Conservation (phyloP, 2,329 filamentous ascomycete species). For the Fusarium fracticaudum region DNA sequence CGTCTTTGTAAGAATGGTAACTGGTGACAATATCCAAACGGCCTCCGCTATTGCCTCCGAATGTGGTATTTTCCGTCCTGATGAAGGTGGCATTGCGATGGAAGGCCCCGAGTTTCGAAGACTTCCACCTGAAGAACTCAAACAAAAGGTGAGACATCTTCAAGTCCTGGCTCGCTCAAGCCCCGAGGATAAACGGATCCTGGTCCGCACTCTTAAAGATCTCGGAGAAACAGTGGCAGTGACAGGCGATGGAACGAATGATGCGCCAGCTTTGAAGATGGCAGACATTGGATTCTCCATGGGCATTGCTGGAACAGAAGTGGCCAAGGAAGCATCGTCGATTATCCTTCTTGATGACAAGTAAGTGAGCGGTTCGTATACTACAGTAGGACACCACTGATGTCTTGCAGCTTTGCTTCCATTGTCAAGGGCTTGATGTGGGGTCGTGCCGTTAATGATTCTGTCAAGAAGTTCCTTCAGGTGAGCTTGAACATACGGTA, state of each 20-base stretch:
- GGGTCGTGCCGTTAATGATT: constrained; percentile 71
- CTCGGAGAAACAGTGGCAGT: constrained; percentile 68
- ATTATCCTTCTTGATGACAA: constrained; percentile 72
- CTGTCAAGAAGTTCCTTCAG: constrained; percentile 72
- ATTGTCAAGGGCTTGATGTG: constrained; percentile 70
- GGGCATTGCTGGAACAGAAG: constrained; percentile 72
- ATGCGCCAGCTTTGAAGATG: constrained; percentile 67
- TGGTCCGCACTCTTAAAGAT: constrained; percentile 70
- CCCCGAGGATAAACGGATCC: constrained; percentile 72
- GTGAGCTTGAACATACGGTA: constrained; percentile 33
- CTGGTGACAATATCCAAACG: constrained; percentile 59
- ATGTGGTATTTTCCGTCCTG: constrained; percentile 51
- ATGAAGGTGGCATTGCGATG: constrained; percentile 75
- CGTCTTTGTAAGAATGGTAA: constrained; percentile 73
- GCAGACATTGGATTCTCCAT: constrained; percentile 72
- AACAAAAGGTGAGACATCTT: constrained; percentile 66
- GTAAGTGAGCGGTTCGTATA: constrained; percentile 18
- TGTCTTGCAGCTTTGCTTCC: constrained; percentile 54
- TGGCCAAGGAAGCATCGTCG: constrained; percentile 70
- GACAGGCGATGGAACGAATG: constrained; percentile 71
- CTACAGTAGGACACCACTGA: constrained; percentile 2
- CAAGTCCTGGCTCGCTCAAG: constrained; percentile 73
- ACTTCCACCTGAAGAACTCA: constrained; percentile 60
- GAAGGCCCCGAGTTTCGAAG: constrained; percentile 65
- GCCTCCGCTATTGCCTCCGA: constrained; percentile 57